phyloP scores from a whole-genome alignment of 139 green algal genomes.

The Yamagishiella unicocca region DNA sequence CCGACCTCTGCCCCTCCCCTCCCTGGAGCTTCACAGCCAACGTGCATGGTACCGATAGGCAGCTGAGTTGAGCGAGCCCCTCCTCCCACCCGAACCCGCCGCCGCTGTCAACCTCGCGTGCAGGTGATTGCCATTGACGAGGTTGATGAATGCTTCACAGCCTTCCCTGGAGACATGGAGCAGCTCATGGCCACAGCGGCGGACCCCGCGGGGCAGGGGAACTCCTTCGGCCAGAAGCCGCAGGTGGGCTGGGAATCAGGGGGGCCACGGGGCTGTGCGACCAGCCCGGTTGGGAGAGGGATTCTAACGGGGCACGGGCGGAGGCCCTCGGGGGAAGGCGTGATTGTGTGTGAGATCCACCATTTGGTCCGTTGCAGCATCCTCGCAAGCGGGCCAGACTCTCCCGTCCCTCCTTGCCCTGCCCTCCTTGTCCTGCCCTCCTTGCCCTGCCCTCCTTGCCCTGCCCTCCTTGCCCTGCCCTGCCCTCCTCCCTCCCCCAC shows the following conservation, averaged over 20 bases:
- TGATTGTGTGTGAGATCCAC: no score
- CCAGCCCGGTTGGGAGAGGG: no score
- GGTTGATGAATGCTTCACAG: slow-evolving; percentile 67
- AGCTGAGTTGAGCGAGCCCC: not conserved
- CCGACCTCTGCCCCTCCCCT: no score
- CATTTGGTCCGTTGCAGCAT: not conserved
- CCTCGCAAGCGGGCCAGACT: not conserved
- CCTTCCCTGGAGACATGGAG: slow-evolving; percentile 53
- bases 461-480: no score
- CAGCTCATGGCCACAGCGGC: slow-evolving; percentile 37
- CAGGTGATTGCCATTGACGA: slow-evolving; percentile 71
- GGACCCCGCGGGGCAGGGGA: not conserved
- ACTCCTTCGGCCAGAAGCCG: slow-evolving; percentile 32
- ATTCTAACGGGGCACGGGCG: no score
- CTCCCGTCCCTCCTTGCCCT: not conserved
- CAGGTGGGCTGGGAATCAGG: slow-evolving; percentile 11
- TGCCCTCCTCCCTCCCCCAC: not conserved
- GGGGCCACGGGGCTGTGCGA: no score
- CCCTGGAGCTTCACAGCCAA: no score
- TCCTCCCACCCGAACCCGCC: not conserved
- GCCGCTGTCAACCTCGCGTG: slow-evolving; percentile 42
- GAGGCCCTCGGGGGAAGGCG: no score
- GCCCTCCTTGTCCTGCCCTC: not conserved
- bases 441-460: not conserved
- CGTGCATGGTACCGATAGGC: no score